Percentiles rank a stretch among this genome's conserved stretches.
Conservation (phyloP, 352 stramenopile species). For the Pythium oligandrum region DNA sequence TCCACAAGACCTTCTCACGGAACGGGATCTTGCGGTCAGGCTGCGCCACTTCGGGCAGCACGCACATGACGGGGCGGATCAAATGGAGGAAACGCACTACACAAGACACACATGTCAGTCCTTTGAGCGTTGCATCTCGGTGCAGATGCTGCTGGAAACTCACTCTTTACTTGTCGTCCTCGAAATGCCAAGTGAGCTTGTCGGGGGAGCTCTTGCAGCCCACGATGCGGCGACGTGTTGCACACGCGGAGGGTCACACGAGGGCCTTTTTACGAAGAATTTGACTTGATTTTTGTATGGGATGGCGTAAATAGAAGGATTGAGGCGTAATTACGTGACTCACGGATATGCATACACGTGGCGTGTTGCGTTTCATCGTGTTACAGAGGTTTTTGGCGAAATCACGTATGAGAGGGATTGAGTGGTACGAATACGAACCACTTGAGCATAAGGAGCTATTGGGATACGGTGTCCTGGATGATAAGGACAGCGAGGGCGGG, state of each 20-base stretch:
- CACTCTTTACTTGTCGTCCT: too few species aligned
- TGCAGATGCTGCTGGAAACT: too few species aligned
- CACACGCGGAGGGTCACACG: constrained; percentile 3
- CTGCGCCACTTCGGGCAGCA: constrained; percentile 96
- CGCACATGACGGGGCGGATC: constrained; percentile 97
- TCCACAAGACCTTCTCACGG: constrained; percentile 99
- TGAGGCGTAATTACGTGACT: constrained; percentile 2
- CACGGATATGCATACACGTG: constrained; percentile 1
- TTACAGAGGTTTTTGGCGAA: too few species aligned
- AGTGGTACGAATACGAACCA: too few species aligned
- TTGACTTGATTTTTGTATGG: constrained; percentile 17
- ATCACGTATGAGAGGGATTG: too few species aligned
- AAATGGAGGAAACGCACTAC: constrained; percentile 97
- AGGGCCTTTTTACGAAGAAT: too few species aligned
- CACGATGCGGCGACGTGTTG: constrained; percentile 3
- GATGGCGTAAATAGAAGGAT: constrained; percentile 5
- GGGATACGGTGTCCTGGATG: too few species aligned
- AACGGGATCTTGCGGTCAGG: constrained; percentile 98
- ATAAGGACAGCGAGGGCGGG: too few species aligned
- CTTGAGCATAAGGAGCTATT: too few species aligned
- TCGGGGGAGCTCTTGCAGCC: too few species aligned
- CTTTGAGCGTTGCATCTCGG: too few species aligned
- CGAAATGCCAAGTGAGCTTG: too few species aligned
- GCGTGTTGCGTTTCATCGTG: background rate
- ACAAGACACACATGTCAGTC: constrained; percentile 4